Evolutionary conservation across 2,329 filamentous ascomycete genomes (phyloP).

Genomic region (Decorospora gaudefroyi): DNA sequence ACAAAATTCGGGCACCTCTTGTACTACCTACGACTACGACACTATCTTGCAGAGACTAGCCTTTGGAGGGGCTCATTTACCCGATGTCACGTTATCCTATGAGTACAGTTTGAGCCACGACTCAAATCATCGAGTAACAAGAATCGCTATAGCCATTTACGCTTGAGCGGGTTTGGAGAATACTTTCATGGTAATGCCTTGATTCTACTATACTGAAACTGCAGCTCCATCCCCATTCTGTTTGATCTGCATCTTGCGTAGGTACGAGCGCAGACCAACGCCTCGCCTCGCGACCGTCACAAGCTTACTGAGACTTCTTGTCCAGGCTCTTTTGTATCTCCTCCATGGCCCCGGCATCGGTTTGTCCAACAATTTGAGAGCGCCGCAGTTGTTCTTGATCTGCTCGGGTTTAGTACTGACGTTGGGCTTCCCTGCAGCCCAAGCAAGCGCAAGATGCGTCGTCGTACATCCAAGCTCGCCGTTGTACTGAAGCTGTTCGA

Average conservation of each 20-base stretch:
- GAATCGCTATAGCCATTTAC: no score
- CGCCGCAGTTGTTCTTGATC: constrained; percentile 56
- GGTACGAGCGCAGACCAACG: not conserved
- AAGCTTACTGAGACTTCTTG: constrained; percentile 47
- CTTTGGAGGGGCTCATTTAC: no score
- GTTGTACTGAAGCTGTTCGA: constrained; percentile 64
- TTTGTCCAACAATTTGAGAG: constrained; percentile 50
- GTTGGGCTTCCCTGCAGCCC: constrained; percentile 63
- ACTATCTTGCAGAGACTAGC: no score
- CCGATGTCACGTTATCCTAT: no score
- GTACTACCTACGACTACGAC: no score
- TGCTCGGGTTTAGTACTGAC: constrained; percentile 59
- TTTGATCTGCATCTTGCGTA: not conserved
- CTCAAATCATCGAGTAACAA: no score
- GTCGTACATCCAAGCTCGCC: constrained; percentile 55
- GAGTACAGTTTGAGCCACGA: no score
- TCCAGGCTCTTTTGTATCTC: constrained; percentile 48
- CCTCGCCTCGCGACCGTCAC: not conserved
- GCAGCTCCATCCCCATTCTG: not conserved
- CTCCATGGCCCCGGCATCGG: constrained; percentile 47
- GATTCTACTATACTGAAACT: not conserved
- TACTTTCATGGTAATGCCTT: not conserved
- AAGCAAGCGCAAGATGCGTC: constrained; percentile 62
- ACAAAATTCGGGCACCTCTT: not conserved
- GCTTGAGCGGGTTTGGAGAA: no score